A percentile compares a stretch with the other conserved stretches of the same genome.
These are phyloP conservation scores for Saccharomyces mikatae DNA, from an alignment of 805 yeast species.

Conservation along the genomic window DNA sequence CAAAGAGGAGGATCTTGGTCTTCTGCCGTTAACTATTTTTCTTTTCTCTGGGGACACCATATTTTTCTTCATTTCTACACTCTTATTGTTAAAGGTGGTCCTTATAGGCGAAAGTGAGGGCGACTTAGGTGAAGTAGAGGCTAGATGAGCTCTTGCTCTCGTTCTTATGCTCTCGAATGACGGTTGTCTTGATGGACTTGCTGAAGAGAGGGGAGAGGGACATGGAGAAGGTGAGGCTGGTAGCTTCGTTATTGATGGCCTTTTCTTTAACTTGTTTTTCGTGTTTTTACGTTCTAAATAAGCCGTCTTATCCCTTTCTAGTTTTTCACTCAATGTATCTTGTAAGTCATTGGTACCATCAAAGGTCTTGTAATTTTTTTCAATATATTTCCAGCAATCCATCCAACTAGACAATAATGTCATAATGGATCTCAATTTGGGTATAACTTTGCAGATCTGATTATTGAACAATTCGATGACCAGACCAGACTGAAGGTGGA, in stretches of 20 bases:
- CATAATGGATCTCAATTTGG: conserved; percentile 9
- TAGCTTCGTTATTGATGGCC: not conserved
- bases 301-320: conserved; percentile 17
- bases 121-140: conserved; percentile 1
- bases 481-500: conserved; percentile 15
- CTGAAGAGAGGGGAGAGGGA: conserved; percentile 7
- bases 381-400: conserved; percentile 20
- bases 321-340: conserved; percentile 21
- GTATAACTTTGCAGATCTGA: conserved; percentile 10
- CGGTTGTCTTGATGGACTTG: conserved; percentile 9
- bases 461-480: conserved; percentile 15
- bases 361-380: conserved; percentile 11
- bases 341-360: conserved; percentile 11
- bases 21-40: conserved; percentile 5
- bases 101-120: not conserved
- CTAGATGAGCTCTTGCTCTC: not conserved
- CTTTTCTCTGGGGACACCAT: conserved; percentile 1
- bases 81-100: not conserved
- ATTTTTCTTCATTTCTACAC: not conserved
- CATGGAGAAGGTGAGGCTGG: conserved; percentile 6
- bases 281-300: conserved; percentile 11
- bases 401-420: conserved; percentile 12
- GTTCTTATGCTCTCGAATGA: conserved; percentile 1
- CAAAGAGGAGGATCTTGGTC: conserved; percentile 29
- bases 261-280: conserved; percentile 1